Evolutionary conservation across 148 eudicot genomes (phyloP), one percentile per base, ranked within the genome.

Genomic region (Camellia japonica): DNA sequence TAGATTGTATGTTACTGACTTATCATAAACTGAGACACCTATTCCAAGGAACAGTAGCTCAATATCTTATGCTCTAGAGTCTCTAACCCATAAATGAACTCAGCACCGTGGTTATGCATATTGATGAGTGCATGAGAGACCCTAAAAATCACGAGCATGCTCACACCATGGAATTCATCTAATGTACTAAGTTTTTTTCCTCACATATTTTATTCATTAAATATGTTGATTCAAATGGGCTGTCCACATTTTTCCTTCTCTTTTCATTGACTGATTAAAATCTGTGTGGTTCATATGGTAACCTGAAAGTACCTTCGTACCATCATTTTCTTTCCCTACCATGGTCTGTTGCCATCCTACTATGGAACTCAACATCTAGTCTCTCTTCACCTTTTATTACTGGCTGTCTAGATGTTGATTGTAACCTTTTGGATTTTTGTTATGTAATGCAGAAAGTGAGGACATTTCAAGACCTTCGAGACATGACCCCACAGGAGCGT

Each of bases 381-480:
- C 41, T 38, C 46, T 60, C 41, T 75, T 60, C 54, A 16, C 73
- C 4, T 66, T 55, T 56, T 49, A 42, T 67, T 41, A 41, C 41
- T 62, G 38, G n/a, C 43, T 46, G n/a, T 76, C 7, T 64, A 42
- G 20, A 15, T 19, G 71, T 63, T 42, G 60, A 14, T 74, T 74
- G 15, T 18, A 55, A 68, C 41, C 7, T 11, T 59, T 44, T 71
- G 15, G 41, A 20, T 71, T 71, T 64, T 71, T 65, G 14, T 55
- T 75, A 14, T 68, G 41, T 47, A 65, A 14, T 84, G 80, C 87
- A 92, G 97, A 94, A 92, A 66, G 90, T 92, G 73, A 84, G 93
- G 23, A 84, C 90, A 19, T 90, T 94, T 82, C 90, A 92, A 81
- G 97, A 94, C 44, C 91, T 92, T 61, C 82, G 90, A 77, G 94